Percentiles rank a stretch among this genome's conserved stretches.
Evolutionary conservation across 192 early-diverging fungal genomes (phyloP).

Genomic region (Backusella liffmaniae): DNA sequence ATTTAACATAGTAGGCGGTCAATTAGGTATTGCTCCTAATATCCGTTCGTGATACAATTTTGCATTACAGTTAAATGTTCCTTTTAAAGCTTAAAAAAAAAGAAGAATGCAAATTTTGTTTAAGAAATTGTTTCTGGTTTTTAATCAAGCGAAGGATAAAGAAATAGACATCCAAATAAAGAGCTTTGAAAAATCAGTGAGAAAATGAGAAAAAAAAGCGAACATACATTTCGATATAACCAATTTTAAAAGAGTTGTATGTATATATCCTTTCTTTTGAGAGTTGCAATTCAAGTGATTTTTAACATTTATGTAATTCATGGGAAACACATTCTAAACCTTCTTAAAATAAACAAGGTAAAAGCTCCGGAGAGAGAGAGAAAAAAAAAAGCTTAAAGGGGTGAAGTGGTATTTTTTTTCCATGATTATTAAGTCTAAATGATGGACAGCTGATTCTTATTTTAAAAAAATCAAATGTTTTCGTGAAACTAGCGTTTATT

Average conservation of each 20-base stretch:
- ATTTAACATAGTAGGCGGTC: background rate
- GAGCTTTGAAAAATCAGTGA: too few relatives aligned
- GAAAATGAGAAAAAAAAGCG: too few relatives aligned
- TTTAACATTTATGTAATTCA: background rate
- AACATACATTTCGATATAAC: too few relatives aligned
- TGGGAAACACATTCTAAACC: background rate
- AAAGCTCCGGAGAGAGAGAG: background rate
- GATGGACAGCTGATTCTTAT: background rate
- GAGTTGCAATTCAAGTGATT: too few relatives aligned
- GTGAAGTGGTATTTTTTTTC: too few relatives aligned
- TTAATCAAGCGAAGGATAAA: background rate
- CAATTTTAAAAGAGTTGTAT: too few relatives aligned
- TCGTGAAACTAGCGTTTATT: background rate
- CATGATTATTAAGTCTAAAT: background rate
- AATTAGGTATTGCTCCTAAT: background rate
- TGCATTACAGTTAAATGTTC: slow-evolving; percentile 1
- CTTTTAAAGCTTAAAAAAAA: background rate
- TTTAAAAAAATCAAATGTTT: background rate
- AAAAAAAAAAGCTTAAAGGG: background rate
- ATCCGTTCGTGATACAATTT: background rate
- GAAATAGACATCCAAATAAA: too few relatives aligned
- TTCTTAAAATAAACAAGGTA: background rate
- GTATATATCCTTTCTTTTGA: too few relatives aligned
- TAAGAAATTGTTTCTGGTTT: background rate
- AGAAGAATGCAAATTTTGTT: background rate